Evolutionary conservation across 2,329 filamentous ascomycete genomes (phyloP).

Genomic region (Phaeosphaeria sp.): DNA sequence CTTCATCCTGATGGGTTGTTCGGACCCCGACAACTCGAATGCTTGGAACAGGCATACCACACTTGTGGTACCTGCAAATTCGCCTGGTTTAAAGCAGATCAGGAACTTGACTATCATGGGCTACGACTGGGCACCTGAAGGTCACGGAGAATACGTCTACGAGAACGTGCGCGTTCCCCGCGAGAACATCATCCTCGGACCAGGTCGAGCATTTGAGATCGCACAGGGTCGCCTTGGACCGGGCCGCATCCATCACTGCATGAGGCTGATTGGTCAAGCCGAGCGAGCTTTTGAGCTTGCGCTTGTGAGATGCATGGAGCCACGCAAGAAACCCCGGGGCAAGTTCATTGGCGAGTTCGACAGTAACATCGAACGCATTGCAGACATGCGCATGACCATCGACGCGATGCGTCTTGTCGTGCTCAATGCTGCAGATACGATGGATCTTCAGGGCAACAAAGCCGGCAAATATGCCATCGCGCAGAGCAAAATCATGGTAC

Average conservation of each 20-base stretch:
- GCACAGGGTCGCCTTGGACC: conserved; percentile 52
- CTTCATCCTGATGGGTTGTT: conserved; percentile 50
- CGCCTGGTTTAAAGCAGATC: conserved; percentile 49
- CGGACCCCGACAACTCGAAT: conserved; percentile 49
- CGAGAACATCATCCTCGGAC: conserved; percentile 52
- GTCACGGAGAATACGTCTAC: conserved; percentile 53
- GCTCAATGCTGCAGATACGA: conserved; percentile 52
- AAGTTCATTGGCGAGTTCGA: conserved; percentile 52
- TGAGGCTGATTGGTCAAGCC: conserved; percentile 53
- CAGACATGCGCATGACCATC: conserved; percentile 52
- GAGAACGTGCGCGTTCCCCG: conserved; percentile 50
- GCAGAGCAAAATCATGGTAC: conserved; percentile 53
- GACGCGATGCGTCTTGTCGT: conserved; percentile 51
- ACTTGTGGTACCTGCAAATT: conserved; percentile 48
- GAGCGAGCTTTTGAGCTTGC: conserved; percentile 53
- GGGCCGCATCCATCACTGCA: conserved; percentile 53
- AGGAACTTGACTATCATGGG: conserved; percentile 53
- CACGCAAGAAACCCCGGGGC: conserved; percentile 49
- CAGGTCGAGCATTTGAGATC: conserved; percentile 53
- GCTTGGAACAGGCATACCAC: conserved; percentile 51
- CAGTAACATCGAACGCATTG: conserved; percentile 52
- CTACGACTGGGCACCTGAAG: conserved; percentile 53
- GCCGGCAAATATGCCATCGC: conserved; percentile 52
- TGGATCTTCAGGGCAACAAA: conserved; percentile 52
- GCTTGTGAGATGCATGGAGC: conserved; percentile 47